Evolutionary conservation across 805 yeast genomes (phyloP).

Genomic region (Komagataella ulmi): DNA sequence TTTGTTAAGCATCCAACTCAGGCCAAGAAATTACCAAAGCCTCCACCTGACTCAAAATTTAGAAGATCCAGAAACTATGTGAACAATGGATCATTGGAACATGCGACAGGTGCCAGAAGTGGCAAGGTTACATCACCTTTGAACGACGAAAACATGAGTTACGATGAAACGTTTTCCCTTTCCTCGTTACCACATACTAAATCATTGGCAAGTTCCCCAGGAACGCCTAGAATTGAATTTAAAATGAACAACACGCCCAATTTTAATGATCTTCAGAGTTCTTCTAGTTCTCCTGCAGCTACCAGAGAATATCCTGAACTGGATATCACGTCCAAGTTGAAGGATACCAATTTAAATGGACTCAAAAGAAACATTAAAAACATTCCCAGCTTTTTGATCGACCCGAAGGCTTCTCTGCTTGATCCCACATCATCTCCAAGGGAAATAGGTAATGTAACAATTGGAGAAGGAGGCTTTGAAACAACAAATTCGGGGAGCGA

Average conservation of each 20-base stretch:
- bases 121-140: not conserved
- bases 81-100: not conserved
- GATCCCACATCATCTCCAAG: not conserved
- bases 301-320: not conserved
- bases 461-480: not conserved
- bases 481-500: not conserved
- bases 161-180: not conserved
- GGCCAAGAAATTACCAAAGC: not conserved
- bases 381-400: not conserved
- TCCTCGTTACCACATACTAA: not conserved
- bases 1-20: not conserved
- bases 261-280: not conserved
- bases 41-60: not conserved
- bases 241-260: not conserved
- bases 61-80: not conserved
- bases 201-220: not conserved
- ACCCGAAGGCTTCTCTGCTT: not conserved
- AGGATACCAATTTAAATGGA: not conserved
- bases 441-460: not conserved
- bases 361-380: not conserved
- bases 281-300: not conserved
- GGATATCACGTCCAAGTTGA: not conserved
- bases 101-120: not conserved
- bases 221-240: not conserved
- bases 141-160: not conserved